phyloP scores from a whole-genome alignment of 805 yeast genomes.

The Cyberlindnera xylosilytica region DNA sequence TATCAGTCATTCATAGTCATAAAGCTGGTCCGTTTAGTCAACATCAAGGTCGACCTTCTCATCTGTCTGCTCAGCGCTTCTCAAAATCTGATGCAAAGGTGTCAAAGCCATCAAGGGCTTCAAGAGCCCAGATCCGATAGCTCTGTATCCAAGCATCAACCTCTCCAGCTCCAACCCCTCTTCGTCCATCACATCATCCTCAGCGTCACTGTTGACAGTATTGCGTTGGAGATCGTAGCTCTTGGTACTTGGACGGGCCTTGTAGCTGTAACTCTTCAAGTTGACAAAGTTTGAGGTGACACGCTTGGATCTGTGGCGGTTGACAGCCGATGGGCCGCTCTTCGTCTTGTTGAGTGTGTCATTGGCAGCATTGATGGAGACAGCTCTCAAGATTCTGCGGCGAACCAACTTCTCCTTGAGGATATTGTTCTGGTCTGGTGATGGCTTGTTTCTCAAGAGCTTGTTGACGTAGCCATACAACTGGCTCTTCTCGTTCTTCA shows the following conservation, averaged over 20 bases:
- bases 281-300: slow-evolving; percentile 16
- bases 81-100: background rate
- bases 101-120: background rate
- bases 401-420: slow-evolving; percentile 26
- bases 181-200: slow-evolving; percentile 1
- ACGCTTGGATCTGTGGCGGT: slow-evolving; percentile 9
- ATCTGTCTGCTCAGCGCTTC: background rate
- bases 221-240: background rate
- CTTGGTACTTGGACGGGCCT: background rate
- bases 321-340: background rate
- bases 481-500: slow-evolving; percentile 25
- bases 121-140: slow-evolving; percentile 2
- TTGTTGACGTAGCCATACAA: slow-evolving; percentile 25
- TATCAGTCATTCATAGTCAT: no score
- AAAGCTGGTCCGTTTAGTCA: background rate
- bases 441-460: slow-evolving; percentile 19
- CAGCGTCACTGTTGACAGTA: slow-evolving; percentile 13
- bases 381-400: slow-evolving; percentile 25
- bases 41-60: background rate
- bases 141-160: slow-evolving; percentile 1
- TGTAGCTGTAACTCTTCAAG: slow-evolving; percentile 14
- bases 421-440: slow-evolving; percentile 20
- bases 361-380: slow-evolving; percentile 8
- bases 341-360: background rate
- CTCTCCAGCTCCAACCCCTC: slow-evolving; percentile 6